Evolutionary conservation across 2,329 filamentous ascomycete species (phyloP), one percentile per base, ranked within the genome.

Genomic region (Leptosphaerulina australis): DNA sequence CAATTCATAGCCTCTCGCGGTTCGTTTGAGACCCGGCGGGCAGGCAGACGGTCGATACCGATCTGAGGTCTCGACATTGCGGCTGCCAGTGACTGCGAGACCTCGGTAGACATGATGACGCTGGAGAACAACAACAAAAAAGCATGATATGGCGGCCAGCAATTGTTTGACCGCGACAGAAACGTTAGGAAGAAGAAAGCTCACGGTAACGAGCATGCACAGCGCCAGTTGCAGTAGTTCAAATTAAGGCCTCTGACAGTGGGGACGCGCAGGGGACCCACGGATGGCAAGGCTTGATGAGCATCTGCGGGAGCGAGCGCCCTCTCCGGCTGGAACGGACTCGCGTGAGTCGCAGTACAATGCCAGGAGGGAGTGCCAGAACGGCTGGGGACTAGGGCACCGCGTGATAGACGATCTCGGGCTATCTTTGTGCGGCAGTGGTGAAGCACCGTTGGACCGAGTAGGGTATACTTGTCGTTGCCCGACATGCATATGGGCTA

Each of bases 1-100:
- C 91, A 96, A 73, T 96, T 96, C 91, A 96, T 96, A 25, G 88
- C 89, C 78, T 95, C 91, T 65, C 88, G 85, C 30, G 88, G 89
- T 71, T 94, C 88, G 64, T 84, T 87, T 73, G 81, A 85, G 74
- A 84, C 79, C 31, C 88, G 85, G 56, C 87, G 84, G 45, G 86
- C 81, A 20, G 88, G 87, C 59, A 93, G 77, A 55, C 89, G 84
- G 75, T 92, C 88, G 72, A 93, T 93, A 70, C 88, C 87, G 66
- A 92, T 86, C 77, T 90, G 87, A 21, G 88, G 87, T 65, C 89
- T 83, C 58, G 88, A 84, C 81, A 90, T 87, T 69, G 76, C 70
- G 53, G 60, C 55, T 47, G 60, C 62, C 59, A 64, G 45, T 43
- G 63, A 60, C 50, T 62, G 60, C 50, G 60, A 63, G 57, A 69